These are phyloP conservation scores for Quercus lobata DNA, from an alignment of 331 rosid genomes.

Conservation along the genomic window DNA sequence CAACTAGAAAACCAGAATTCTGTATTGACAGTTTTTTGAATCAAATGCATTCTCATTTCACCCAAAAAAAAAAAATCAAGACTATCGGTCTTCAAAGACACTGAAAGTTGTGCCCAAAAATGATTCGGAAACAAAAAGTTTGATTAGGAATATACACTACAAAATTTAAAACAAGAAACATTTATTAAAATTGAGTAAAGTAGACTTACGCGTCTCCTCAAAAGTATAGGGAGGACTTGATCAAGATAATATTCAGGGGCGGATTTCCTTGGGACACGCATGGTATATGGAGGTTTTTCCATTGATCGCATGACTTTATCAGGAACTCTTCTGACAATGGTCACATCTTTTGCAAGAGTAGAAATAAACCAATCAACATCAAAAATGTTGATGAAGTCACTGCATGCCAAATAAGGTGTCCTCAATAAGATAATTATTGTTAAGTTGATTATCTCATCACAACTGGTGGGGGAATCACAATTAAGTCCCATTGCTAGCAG, in stretches of 20 bases:
- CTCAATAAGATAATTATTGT: slow-evolving; percentile 5
- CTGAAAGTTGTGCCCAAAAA: neutral
- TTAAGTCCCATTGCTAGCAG: neutral
- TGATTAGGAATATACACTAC: neutral
- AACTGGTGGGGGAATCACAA: neutral
- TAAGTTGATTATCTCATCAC: slow-evolving; percentile 20
- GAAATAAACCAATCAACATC: slow-evolving; percentile 90
- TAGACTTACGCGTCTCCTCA: slow-evolving; percentile 69
- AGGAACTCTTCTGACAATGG: slow-evolving; percentile 86
- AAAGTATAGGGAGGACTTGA: slow-evolving; percentile 93
- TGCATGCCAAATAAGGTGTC: slow-evolving; percentile 33
- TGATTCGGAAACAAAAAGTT: neutral
- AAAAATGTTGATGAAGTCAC: slow-evolving; percentile 81
- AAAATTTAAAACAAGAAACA: neutral
- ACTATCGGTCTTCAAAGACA: neutral
- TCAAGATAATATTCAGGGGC: slow-evolving; percentile 93
- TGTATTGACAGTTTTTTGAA: neutral
- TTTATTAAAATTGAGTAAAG: neutral
- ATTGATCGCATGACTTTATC: slow-evolving; percentile 81
- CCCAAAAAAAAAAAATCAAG: slow-evolving; percentile 9
- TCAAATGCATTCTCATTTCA: neutral
- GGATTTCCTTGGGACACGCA: slow-evolving; percentile 98
- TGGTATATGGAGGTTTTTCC: slow-evolving; percentile 98
- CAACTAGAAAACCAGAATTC: neutral
- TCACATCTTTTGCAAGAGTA: slow-evolving; percentile 80